Evolutionary conservation across 2,329 filamentous ascomycete species (phyloP).

Genomic region (Trichoderma oligosporum): DNA sequence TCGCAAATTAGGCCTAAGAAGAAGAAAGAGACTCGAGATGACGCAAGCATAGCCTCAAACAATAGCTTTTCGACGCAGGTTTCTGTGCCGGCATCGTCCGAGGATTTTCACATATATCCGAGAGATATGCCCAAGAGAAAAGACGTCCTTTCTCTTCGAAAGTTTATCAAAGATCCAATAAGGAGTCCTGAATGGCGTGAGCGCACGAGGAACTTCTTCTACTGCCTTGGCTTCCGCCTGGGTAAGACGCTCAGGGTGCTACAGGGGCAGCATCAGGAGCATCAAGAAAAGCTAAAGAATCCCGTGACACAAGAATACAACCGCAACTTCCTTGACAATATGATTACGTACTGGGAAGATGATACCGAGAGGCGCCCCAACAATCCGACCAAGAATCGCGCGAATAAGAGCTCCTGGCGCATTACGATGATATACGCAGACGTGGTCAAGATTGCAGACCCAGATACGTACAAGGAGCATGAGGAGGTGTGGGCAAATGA

Average conservation of each 20-base stretch:
- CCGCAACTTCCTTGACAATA: slow-evolving; percentile 19
- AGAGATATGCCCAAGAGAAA: slow-evolving; percentile 4
- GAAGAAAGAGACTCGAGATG: background rate
- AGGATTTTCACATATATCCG: slow-evolving; percentile 13
- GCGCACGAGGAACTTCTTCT: slow-evolving; percentile 23
- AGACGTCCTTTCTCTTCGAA: slow-evolving; percentile 11
- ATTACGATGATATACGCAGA: slow-evolving; percentile 26
- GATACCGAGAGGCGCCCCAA: slow-evolving; percentile 23
- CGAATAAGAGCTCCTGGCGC: background rate
- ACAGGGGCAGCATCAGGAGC: slow-evolving; percentile 5
- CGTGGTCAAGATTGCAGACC: slow-evolving; percentile 34
- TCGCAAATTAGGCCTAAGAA: background rate
- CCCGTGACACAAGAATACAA: slow-evolving; percentile 15
- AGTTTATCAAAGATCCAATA: background rate
- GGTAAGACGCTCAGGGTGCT: slow-evolving; percentile 33
- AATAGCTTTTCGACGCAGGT: background rate
- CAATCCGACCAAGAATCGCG: slow-evolving; percentile 20
- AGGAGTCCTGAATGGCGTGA: background rate
- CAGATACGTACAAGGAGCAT: slow-evolving; percentile 21
- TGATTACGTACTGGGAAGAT: slow-evolving; percentile 21
- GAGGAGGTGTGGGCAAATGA: background rate
- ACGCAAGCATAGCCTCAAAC: background rate
- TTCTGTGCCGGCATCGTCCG: background rate
- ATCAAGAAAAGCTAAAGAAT: background rate
- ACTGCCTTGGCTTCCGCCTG: slow-evolving; percentile 38